Base-by-base conservation (phyloP, 352 stramenopile genomes). In the Phytophthora megakarya region DNA sequence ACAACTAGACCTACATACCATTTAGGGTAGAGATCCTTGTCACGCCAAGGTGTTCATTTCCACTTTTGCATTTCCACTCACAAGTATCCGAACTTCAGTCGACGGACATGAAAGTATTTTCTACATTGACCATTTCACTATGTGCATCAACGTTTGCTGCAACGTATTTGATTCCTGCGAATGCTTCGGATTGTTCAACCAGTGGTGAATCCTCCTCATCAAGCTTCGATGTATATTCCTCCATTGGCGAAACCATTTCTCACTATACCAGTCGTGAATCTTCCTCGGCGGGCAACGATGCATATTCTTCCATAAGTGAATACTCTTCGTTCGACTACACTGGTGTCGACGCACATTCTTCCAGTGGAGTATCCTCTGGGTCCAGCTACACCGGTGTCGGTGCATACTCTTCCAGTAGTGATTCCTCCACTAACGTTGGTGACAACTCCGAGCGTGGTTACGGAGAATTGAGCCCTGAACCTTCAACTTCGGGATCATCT, bases 101-200 rank as follows among this genome's bases (percentile, higher is more conserved):
- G 4, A 35, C 3, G 13, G 30, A 15, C 30, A 73, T 73, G 60
- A 70, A 73, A 28, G 44, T 21, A 18, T 38, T 40, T 3, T 53
- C 47, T 3, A 19, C 39, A 32, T 43, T 61, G 33, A 40, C 19
- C 18, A 18, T 61, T 30, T 21, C 33, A 9, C 19, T 65, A 23
- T 57, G 33, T 32, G 19, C 51, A n/a, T 53, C 43, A 13, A 33
- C 40, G 23, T 38, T 51, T n/a, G 13, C 38, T 48, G 49, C 22
- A n/a, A n/a, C n/a, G n/a, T n/a, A n/a, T n/a, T n/a, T n/a, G n/a
- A n/a, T n/a, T n/a, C n/a, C n/a, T n/a, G n/a, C n/a, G n/a, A n/a
- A n/a, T n/a, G n/a, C n/a, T n/a, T n/a, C n/a, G n/a, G n/a, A n/a
- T n/a, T n/a, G n/a, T n/a, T n/a, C n/a, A n/a, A n/a, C n/a, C n/a